phyloP scores from a whole-genome alignment of 2,329 filamentous ascomycete genomes.

The Coleophoma cylindrospora region DNA sequence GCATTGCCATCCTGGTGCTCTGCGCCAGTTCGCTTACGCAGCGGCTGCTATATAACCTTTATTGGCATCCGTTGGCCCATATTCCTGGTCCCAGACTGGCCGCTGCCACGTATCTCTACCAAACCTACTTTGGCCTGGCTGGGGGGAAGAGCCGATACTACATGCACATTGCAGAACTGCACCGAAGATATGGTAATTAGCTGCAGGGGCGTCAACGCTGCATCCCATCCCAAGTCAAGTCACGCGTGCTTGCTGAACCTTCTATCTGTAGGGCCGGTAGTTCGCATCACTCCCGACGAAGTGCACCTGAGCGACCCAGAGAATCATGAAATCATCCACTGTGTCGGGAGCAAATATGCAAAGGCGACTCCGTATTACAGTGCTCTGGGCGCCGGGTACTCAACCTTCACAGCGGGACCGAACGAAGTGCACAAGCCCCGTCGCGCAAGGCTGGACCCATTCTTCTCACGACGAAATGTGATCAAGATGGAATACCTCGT shows the following conservation, averaged over 20 bases:
- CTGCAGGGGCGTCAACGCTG: too few species aligned
- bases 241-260: background rate
- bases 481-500: conserved; percentile 20
- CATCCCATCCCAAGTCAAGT: background rate
- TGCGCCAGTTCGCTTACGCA: too few species aligned
- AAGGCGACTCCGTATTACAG: conserved; percentile 14
- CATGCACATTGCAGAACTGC: conserved; percentile 4
- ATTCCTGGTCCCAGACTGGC: conserved; percentile 10
- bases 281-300: conserved; percentile 24
- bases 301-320: conserved; percentile 22
- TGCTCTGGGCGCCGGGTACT: conserved; percentile 6
- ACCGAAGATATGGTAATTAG: conserved; percentile 8
- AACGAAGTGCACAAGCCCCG: conserved; percentile 15
- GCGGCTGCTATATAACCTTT: too few species aligned
- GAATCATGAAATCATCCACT: conserved; percentile 20
- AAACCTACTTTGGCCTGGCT: conserved; percentile 7
- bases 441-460: conserved; percentile 13
- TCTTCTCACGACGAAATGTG: conserved; percentile 23
- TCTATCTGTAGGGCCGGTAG: conserved; percentile 13
- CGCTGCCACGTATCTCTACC: conserved; percentile 10
- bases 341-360: conserved; percentile 9
- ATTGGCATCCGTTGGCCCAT: too few species aligned
- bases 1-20: too few species aligned
- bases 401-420: conserved; percentile 7
- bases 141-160: conserved; percentile 5